Evolutionary conservation across 2,329 filamentous ascomycete genomes (phyloP).

Genomic region (Trichothecium sympodiale): DNA sequence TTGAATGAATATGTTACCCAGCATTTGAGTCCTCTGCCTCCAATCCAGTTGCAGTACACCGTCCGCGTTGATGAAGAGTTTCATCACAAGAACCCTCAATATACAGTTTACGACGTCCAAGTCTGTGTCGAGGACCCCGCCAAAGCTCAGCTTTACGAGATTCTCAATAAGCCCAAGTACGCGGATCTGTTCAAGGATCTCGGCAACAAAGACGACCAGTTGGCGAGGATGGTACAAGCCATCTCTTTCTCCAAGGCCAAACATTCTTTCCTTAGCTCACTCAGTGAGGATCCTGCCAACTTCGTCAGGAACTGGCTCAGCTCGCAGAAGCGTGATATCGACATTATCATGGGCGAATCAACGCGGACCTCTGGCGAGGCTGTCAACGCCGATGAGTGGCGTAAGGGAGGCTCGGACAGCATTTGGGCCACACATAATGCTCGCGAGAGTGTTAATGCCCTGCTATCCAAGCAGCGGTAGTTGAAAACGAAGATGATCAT

Average conservation of each 20-base stretch:
- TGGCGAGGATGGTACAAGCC: slow-evolving; percentile 73
- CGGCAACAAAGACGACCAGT: slow-evolving; percentile 67
- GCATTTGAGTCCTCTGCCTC: slow-evolving; percentile 70
- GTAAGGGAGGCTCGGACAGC: slow-evolving; percentile 43
- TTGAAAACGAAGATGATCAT: neutral
- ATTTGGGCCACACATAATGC: slow-evolving; percentile 48
- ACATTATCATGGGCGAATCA: slow-evolving; percentile 77
- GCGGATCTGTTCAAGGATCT: slow-evolving; percentile 67
- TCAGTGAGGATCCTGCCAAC: slow-evolving; percentile 70
- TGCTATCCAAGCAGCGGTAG: slow-evolving; percentile 42
- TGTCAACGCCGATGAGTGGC: slow-evolving; percentile 55
- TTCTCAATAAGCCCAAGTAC: slow-evolving; percentile 60
- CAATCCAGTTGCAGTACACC: slow-evolving; percentile 79
- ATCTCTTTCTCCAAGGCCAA: slow-evolving; percentile 79
- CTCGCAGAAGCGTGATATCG: slow-evolving; percentile 82
- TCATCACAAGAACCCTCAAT: slow-evolving; percentile 57
- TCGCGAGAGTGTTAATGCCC: slow-evolving; percentile 50
- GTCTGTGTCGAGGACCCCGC: slow-evolving; percentile 78
- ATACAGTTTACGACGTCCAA: slow-evolving; percentile 83
- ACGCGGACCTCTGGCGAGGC: slow-evolving; percentile 49
- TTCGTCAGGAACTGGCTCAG: slow-evolving; percentile 85
- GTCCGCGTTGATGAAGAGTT: slow-evolving; percentile 85
- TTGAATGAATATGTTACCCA: slow-evolving; percentile 69
- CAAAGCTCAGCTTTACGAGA: slow-evolving; percentile 50
- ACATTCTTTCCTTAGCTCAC: slow-evolving; percentile 71